phyloP scores from a whole-genome alignment of 805 yeast species.

The Diddensiella transvaalensis region DNA sequence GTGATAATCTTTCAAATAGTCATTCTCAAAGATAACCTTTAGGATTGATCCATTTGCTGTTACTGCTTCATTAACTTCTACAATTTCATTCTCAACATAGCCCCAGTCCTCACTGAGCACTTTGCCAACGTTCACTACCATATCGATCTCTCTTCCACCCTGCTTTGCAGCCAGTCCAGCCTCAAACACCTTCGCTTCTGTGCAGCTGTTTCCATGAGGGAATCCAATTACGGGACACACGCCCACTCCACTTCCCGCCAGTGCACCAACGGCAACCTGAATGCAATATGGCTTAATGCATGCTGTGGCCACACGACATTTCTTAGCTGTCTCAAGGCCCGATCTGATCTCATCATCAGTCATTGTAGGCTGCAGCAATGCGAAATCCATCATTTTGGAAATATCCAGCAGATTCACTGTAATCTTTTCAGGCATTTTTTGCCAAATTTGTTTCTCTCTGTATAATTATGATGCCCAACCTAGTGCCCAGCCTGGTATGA shows the following conservation, averaged over 20 bases:
- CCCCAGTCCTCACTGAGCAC: conserved; percentile 5
- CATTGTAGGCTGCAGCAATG: conserved; percentile 3
- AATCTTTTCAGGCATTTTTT: neutral
- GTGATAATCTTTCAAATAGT: conserved; percentile 3
- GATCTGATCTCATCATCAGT: conserved; percentile 2
- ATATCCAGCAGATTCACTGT: conserved; percentile 1
- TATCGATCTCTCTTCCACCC: conserved; percentile 4
- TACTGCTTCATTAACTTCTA: conserved; percentile 1
- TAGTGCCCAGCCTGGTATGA: too few relatives aligned
- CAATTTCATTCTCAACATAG: conserved; percentile 2
- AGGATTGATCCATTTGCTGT: neutral
- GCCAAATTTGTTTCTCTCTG: too few relatives aligned
- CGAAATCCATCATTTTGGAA: conserved; percentile 3
- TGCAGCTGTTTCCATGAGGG: conserved; percentile 7
- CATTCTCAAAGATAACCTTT: conserved; percentile 3
- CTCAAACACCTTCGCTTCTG: conserved; percentile 5
- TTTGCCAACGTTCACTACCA: conserved; percentile 6
- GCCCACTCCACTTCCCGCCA: neutral
- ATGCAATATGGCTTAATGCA: conserved; percentile 6
- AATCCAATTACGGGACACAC: conserved; percentile 7
- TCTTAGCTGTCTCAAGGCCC: conserved; percentile 1
- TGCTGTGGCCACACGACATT: conserved; percentile 3
- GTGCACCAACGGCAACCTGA: neutral
- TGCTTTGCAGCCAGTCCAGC: conserved; percentile 1
- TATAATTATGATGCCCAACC: too few relatives aligned